Evolutionary conservation across 73 alveolate species (phyloP).

Genomic region (Paramecium sonneborni): DNA sequence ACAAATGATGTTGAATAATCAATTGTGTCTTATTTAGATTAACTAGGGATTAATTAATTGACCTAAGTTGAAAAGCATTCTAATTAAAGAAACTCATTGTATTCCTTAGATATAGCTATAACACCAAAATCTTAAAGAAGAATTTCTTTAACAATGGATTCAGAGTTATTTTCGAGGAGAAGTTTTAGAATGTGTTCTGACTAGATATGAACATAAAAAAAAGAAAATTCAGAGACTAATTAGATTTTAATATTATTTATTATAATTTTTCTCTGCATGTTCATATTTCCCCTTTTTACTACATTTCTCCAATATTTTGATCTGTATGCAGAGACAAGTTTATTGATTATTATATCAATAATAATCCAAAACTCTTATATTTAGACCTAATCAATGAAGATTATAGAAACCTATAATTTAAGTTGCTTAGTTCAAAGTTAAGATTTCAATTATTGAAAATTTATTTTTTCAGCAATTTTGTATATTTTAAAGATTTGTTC

Average conservation of each 20-base stretch:
- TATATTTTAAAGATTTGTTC: too few species aligned
- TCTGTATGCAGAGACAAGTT: neutral
- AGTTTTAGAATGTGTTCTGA: constrained; percentile 14
- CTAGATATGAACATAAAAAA: constrained; percentile 28
- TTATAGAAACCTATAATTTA: too few species aligned
- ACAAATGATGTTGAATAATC: constrained; percentile 30
- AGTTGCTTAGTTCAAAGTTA: too few species aligned
- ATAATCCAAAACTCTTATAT: neutral
- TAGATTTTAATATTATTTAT: neutral
- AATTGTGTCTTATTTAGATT: constrained; percentile 6
- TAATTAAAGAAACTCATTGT: constrained; percentile 3
- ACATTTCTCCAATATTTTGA: neutral
- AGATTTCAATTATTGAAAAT: too few species aligned
- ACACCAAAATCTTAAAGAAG: constrained; percentile 27
- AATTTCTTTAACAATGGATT: constrained; percentile 6
- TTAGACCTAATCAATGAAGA: neutral
- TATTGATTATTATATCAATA: neutral
- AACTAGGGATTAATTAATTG: neutral
- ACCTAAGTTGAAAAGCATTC: constrained; percentile 28
- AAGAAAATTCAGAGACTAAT: neutral
- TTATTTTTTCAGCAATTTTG: too few species aligned
- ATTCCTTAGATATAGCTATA: neutral
- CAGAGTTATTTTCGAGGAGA: neutral
- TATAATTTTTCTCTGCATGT: neutral
- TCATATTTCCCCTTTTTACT: neutral